Evolutionary conservation across 495 filamentous ascomycete species (phyloP).

Genomic region (Xylaria venustula): DNA sequence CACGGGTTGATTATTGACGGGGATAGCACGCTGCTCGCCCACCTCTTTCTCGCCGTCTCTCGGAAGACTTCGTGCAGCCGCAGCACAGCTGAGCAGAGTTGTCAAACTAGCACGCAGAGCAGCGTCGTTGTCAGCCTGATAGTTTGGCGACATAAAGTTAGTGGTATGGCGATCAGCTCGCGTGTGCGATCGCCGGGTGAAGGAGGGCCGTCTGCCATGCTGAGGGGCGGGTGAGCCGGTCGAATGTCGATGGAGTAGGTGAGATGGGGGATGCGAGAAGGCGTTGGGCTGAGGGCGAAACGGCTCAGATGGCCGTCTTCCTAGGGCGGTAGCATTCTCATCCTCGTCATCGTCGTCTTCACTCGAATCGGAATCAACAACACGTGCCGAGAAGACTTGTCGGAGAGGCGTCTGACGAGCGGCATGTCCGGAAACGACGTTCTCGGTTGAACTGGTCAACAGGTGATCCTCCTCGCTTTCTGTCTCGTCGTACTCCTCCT

Average conservation of each 20-base stretch:
- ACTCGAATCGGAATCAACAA: conserved; percentile 55
- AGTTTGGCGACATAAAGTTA: conserved; percentile 71
- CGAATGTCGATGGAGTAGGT: conserved; percentile 51
- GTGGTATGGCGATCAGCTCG: conserved; percentile 47
- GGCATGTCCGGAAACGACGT: conserved; percentile 43
- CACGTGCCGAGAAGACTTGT: conserved; percentile 25
- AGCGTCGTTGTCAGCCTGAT: conserved; percentile 86
- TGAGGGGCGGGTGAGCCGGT: conserved; percentile 44
- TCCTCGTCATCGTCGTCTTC: conserved; percentile 74
- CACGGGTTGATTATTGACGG: conserved; percentile 49
- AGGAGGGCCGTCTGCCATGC: conserved; percentile 40
- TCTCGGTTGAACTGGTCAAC: conserved; percentile 83
- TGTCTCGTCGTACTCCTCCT: conserved; percentile 55
- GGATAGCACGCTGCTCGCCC: conserved; percentile 20
- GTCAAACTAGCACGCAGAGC: conserved; percentile 89
- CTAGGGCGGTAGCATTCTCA: conserved; percentile 78
- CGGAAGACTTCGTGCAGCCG: conserved; percentile 77
- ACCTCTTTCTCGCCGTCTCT: conserved; percentile 51
- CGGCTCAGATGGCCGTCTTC: conserved; percentile 52
- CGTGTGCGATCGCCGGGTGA: conserved; percentile 37
- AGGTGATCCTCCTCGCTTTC: conserved; percentile 82
- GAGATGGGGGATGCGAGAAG: conserved; percentile 78
- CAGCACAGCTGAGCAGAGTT: conserved; percentile 90
- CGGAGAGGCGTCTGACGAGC: conserved; percentile 19
- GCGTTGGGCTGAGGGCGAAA: conserved; percentile 89